Conservation (phyloP, 257 asterid species). For the Buddleja alternifolia region DNA sequence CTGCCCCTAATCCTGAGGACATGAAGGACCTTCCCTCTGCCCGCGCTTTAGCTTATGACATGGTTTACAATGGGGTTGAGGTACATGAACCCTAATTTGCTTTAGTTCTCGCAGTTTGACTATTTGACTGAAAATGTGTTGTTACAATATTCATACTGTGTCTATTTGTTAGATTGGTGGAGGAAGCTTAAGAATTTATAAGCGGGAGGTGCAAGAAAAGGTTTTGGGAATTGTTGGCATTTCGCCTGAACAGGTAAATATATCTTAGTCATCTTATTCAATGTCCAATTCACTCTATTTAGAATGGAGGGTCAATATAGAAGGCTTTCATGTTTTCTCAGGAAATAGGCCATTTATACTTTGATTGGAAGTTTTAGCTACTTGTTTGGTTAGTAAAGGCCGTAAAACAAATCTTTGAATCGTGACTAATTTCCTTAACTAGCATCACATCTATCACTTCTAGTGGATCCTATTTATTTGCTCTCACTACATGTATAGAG, state of each 20-base stretch:
- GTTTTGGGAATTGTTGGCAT: constrained; percentile 89
- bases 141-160: background rate
- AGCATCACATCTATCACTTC: no score
- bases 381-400: constrained; percentile 3
- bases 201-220: constrained; percentile 89
- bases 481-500: no score
- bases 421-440: no score
- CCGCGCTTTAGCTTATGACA: constrained; percentile 96
- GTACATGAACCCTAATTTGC: constrained; percentile 38
- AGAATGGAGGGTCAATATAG: constrained; percentile 5
- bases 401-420: no score
- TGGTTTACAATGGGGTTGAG: constrained; percentile 99
- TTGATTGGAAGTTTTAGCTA: background rate
- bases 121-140: background rate
- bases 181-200: constrained; percentile 97
- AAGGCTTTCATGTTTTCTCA: background rate
- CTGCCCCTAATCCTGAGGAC: constrained; percentile 97
- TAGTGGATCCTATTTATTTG: no score
- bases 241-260: constrained; percentile 70
- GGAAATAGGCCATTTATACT: background rate
- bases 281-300: background rate
- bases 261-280: constrained; percentile 16
- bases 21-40: constrained; percentile 83
- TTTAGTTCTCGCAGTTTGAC: constrained; percentile 7
- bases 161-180: constrained; percentile 78